Percentiles rank a stretch among this genome's conserved stretches.
These are phyloP conservation scores for Trichosporon faecale DNA, from an alignment of 1,284 basidiomycete species.

Conservation along the genomic window DNA sequence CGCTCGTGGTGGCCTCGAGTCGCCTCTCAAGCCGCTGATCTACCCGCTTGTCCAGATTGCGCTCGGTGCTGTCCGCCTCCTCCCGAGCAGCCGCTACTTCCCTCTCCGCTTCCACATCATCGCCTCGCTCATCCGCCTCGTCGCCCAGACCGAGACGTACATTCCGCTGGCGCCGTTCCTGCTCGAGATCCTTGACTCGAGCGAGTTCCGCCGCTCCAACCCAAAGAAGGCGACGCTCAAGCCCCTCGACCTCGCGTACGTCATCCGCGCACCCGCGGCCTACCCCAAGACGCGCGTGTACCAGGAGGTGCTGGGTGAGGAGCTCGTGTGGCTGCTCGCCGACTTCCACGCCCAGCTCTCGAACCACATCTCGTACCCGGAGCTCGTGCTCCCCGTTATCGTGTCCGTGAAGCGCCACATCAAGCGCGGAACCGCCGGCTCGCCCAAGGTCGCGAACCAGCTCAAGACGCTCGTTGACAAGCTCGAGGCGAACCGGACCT, in stretches of 20 bases:
- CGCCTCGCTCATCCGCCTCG: conserved; percentile 68
- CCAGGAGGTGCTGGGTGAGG: conserved; percentile 77
- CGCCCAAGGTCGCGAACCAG: conserved; percentile 53
- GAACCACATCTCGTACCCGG: conserved; percentile 84
- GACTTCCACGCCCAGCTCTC: conserved; percentile 68
- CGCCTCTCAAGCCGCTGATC: conserved; percentile 79
- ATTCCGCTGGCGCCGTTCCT: conserved; percentile 83
- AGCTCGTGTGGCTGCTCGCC: conserved; percentile 71
- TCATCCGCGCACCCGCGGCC: conserved; percentile 81
- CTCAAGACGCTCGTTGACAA: conserved; percentile 78
- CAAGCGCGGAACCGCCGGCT: conserved; percentile 58
- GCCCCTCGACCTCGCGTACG: conserved; percentile 82
- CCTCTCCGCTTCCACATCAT: conserved; percentile 74
- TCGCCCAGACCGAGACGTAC: conserved; percentile 76
- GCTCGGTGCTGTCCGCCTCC: conserved; percentile 85
- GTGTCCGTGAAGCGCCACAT: conserved; percentile 66
- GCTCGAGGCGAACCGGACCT: conserved; percentile 74
- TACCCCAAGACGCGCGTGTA: conserved; percentile 88
- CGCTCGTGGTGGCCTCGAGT: conserved; percentile 61
- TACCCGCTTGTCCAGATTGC: conserved; percentile 95
- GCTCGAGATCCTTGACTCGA: conserved; percentile 78
- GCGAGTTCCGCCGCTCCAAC: conserved; percentile 67
- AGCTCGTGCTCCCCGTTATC: conserved; percentile 81
- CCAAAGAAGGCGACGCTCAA: conserved; percentile 84
- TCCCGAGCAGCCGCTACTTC: conserved; percentile 75